Evolutionary conservation across 2,329 filamentous ascomycete genomes (phyloP), one percentile per base, ranked within the genome.

Genomic region (Neurospora sp.): DNA sequence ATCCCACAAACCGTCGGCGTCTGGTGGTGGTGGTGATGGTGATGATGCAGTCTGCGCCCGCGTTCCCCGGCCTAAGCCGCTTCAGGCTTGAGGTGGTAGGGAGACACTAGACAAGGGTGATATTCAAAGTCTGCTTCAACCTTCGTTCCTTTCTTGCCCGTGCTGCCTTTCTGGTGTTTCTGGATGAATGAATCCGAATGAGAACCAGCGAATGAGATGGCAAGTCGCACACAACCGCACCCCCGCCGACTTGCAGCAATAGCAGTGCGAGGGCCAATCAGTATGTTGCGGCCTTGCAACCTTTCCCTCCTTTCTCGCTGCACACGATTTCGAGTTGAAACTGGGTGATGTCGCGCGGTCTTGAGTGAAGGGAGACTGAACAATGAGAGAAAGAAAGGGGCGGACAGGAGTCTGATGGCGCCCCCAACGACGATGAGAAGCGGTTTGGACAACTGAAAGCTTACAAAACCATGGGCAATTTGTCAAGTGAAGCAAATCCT

Each of bases 101-200:
- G 69, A 66, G 40, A 70, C 72, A 73, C 74, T 72, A 75, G 71
- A 72, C 73, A 75, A 70, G 75, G 75, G 68, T 73, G 19, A 70
- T 68, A 70, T 72, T 72, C 71, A 68, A 52, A 52, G 43, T 52
- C 52, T 62, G 52, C 13, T 62, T 62, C 23, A 33, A n/a, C 52
- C 28, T 62, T 62, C n/a, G n/a, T n/a, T n/a, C 52, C 52, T 62
- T 10, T 36, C 52, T 62, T 36, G 52, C 52, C 28, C 28, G 23
- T 62, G 52, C 28, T 62, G 52, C 52, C 71, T 73, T 73, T 73
- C 70, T 69, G 72, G 70, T 71, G 67, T 66, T 71, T 52, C 69
- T 67, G 71, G 71, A 66, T 69, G 67, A 70, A 66, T 73, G 74
- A 73, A 73, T 70, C 73, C 71, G 71, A 39, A 38, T 46, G 46